These are phyloP conservation scores for Amanita pseudoporphyria DNA, from an alignment of 768 basidiomycete species.

Conservation along the genomic window DNA sequence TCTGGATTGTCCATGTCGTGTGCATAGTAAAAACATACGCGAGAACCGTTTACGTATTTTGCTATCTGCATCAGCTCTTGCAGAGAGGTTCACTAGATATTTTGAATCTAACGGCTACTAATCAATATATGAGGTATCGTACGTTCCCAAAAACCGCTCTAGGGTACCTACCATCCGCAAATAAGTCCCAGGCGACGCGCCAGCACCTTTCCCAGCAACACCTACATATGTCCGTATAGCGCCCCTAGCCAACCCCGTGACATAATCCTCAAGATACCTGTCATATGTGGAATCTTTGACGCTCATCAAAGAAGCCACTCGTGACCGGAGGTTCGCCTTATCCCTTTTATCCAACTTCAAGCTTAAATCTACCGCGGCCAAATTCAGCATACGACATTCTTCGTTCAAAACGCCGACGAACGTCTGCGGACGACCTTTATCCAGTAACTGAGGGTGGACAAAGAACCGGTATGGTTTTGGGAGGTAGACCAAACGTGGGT, in stretches of 20 bases:
- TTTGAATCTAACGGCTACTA: too few species aligned
- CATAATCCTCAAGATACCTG: slow-evolving; percentile 38
- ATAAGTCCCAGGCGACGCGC: slow-evolving; percentile 31
- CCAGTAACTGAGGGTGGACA: slow-evolving; percentile 43
- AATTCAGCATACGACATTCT: too few species aligned
- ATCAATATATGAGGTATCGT: too few species aligned
- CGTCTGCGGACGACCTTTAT: slow-evolving; percentile 64
- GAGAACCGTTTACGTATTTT: too few species aligned
- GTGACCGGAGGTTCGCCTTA: slow-evolving; percentile 14
- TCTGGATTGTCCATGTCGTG: too few species aligned
- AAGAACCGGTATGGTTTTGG: slow-evolving; percentile 59
- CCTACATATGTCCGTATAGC: slow-evolving; percentile 35
- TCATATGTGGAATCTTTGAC: slow-evolving; percentile 29
- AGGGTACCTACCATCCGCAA: slow-evolving; percentile 37
- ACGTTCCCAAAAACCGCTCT: slow-evolving; percentile 6
- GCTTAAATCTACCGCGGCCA: not conserved
- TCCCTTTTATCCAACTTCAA: not conserved
- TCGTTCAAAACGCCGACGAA: slow-evolving; percentile 43
- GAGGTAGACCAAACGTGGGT: slow-evolving; percentile 54
- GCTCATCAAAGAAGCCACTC: slow-evolving; percentile 29
- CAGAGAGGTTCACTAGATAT: too few species aligned
- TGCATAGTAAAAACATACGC: too few species aligned
- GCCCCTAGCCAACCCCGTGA: slow-evolving; percentile 23
- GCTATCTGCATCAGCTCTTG: too few species aligned
- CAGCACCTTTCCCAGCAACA: slow-evolving; percentile 36